Conservation (phyloP, 768 basidiomycete genomes). For the Daedaleopsis nitida region DNA sequence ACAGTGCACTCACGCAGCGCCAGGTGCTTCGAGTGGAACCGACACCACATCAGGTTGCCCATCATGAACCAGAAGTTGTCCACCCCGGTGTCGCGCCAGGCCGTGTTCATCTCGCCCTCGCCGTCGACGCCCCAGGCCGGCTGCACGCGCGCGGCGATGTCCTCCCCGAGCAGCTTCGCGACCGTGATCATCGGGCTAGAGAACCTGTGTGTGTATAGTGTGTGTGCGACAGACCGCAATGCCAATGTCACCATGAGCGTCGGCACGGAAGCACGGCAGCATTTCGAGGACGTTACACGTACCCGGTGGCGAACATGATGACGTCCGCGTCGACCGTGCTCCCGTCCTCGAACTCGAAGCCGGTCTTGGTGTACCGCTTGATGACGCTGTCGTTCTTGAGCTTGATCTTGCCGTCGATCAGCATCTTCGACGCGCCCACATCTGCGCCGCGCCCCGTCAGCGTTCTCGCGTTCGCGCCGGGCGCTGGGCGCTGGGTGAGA, state of each 20-base stretch:
- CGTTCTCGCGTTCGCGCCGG: background rate
- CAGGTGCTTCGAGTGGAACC: conserved; percentile 69
- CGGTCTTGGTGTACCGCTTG: conserved; percentile 39
- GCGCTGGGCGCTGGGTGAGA: background rate
- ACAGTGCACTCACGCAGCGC: conserved; percentile 64
- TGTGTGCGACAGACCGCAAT: background rate
- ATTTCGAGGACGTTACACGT: too few relatives aligned
- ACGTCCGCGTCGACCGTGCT: conserved; percentile 50
- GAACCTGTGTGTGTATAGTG: conserved; percentile 34
- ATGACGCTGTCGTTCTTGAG: conserved; percentile 55
- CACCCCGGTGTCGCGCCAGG: conserved; percentile 52
- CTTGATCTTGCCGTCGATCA: conserved; percentile 71
- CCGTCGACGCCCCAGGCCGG: conserved; percentile 66
- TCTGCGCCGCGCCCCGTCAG: conserved; percentile 35
- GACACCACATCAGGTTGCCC: conserved; percentile 61
- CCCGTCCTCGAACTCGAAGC: conserved; percentile 44
- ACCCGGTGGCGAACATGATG: conserved; percentile 52
- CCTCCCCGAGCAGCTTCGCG: conserved; percentile 47
- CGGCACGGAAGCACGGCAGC: background rate
- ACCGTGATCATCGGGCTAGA: conserved; percentile 45
- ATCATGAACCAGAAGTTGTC: conserved; percentile 60
- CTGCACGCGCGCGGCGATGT: conserved; percentile 46
- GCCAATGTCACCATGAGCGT: background rate
- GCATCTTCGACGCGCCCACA: conserved; percentile 59
- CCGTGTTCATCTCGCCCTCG: conserved; percentile 61